Conservation (phyloP, 805 yeast genomes). For the Starmerella ratchasimensis region DNA sequence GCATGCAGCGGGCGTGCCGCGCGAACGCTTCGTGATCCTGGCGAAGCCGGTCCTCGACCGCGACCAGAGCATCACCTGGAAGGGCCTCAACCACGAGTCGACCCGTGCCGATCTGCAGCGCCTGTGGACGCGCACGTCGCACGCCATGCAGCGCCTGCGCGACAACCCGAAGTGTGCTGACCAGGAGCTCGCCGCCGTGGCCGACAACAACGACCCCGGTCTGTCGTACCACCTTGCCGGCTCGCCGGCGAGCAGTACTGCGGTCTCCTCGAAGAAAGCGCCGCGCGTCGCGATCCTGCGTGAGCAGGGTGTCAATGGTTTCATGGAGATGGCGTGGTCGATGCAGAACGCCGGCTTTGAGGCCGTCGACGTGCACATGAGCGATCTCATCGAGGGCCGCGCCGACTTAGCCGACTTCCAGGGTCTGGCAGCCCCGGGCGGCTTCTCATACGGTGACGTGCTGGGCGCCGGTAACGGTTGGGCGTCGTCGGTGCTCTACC, state of each 20-base stretch:
- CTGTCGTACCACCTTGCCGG: slow-evolving; percentile 65
- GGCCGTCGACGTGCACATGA: slow-evolving; percentile 92
- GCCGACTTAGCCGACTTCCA: slow-evolving; percentile 58
- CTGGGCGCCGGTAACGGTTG: slow-evolving; percentile 98
- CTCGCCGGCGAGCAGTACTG: slow-evolving; percentile 35
- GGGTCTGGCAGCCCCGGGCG: slow-evolving; percentile 97
- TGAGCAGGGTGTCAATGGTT: slow-evolving; percentile 98
- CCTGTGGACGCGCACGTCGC: slow-evolving; percentile 78
- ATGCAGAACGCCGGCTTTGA: slow-evolving; percentile 91
- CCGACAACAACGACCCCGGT: slow-evolving; percentile 84
- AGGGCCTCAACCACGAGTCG: slow-evolving; percentile 30
- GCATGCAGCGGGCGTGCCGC: slow-evolving; percentile 42
- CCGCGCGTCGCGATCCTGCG: slow-evolving; percentile 93
- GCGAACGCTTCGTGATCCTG: slow-evolving; percentile 42
- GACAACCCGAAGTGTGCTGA: slow-evolving; percentile 87
- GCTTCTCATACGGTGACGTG: slow-evolving; percentile 97
- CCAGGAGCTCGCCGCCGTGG: slow-evolving; percentile 63
- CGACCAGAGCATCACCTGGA: slow-evolving; percentile 40
- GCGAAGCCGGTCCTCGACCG: slow-evolving; percentile 43
- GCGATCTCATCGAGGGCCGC: slow-evolving; percentile 66
- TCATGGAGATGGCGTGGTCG: slow-evolving; percentile 96
- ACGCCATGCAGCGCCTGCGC: slow-evolving; percentile 77
- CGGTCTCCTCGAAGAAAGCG: slow-evolving; percentile 25
- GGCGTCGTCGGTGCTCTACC: slow-evolving; percentile 91
- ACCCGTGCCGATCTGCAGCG: slow-evolving; percentile 64